Percentiles rank a stretch among this genome's conserved stretches.
Conservation (phyloP, 2,329 filamentous ascomycete species). For the Microcyclosporella mali region DNA sequence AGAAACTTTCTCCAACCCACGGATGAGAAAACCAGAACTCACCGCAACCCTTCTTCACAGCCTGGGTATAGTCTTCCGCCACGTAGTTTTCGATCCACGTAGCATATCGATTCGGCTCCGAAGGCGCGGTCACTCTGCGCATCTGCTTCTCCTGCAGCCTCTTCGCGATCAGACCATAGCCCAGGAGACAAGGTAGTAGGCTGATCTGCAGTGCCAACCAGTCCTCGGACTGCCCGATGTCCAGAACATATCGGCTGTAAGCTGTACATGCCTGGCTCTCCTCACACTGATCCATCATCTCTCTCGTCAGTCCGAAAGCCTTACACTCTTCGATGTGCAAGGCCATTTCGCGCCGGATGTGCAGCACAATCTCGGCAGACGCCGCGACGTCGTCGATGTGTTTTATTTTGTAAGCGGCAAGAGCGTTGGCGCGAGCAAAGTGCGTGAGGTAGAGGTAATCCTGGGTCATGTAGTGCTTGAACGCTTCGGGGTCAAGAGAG, state of each 20-base stretch:
- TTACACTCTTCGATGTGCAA: conserved; percentile 79
- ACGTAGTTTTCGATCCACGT: conserved; percentile 88
- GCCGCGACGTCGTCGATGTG: conserved; percentile 65
- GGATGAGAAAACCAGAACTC: conserved; percentile 28
- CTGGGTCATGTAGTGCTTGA: conserved; percentile 84
- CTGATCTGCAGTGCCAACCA: conserved; percentile 82
- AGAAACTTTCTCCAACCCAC: no score
- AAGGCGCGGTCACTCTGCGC: conserved; percentile 37
- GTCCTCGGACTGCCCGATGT: conserved; percentile 80
- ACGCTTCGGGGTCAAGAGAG: conserved; percentile 65
- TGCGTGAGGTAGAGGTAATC: conserved; percentile 88
- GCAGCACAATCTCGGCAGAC: conserved; percentile 64
- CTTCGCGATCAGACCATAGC: conserved; percentile 73
- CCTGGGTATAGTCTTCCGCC: conserved; percentile 68
- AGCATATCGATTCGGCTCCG: conserved; percentile 57
- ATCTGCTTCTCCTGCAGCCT: conserved; percentile 57
- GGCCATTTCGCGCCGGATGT: conserved; percentile 72
- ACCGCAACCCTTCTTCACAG: conserved; percentile 66
- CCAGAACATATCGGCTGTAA: conserved; percentile 76
- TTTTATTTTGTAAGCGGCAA: conserved; percentile 79
- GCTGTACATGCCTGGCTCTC: conserved; percentile 75
- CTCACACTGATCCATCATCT: conserved; percentile 64
- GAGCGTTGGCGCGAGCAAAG: conserved; percentile 77
- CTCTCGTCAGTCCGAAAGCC: conserved; percentile 67
- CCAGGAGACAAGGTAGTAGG: conserved; percentile 80